A percentile compares a stretch with the other conserved stretches of the same genome.
Conservation (phyloP, 495 filamentous ascomycete genomes). For the Chaetomium fimeti region DNA sequence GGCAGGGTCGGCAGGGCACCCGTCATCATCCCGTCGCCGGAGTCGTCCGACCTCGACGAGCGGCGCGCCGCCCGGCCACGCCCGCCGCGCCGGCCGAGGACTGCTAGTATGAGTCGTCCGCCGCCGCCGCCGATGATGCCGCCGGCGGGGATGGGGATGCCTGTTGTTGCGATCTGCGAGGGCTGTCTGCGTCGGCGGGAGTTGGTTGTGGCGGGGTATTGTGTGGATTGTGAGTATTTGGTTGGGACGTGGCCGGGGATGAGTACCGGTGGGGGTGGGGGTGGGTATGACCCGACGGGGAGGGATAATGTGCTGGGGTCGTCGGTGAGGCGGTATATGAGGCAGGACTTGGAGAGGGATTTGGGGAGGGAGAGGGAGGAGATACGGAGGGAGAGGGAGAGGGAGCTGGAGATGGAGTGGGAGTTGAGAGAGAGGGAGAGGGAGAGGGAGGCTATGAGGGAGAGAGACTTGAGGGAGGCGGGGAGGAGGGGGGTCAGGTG, state of each 20-base stretch:
- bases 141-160: background rate
- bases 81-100: background rate
- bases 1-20: background rate
- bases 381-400: slow-evolving; percentile 7
- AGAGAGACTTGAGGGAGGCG: background rate
- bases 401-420: slow-evolving; percentile 5
- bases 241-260: background rate
- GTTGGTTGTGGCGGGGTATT: slow-evolving; percentile 5
- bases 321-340: too few species aligned
- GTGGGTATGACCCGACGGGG: background rate
- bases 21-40: background rate
- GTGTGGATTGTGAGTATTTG: slow-evolving; percentile 14
- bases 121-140: too few species aligned
- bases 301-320: background rate
- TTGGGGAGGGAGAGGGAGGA: background rate
- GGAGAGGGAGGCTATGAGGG: background rate
- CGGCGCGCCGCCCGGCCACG: background rate
- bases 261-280: background rate
- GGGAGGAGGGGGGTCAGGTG: slow-evolving; percentile 6
- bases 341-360: slow-evolving; percentile 1
- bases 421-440: slow-evolving; percentile 5
- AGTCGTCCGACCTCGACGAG: background rate
- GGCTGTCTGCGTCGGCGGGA: slow-evolving; percentile 2
- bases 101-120: background rate
- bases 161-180: background rate